These are phyloP conservation scores for Phytopythium oedochilum DNA, from an alignment of 352 stramenopile genomes.

Conservation along the genomic window DNA sequence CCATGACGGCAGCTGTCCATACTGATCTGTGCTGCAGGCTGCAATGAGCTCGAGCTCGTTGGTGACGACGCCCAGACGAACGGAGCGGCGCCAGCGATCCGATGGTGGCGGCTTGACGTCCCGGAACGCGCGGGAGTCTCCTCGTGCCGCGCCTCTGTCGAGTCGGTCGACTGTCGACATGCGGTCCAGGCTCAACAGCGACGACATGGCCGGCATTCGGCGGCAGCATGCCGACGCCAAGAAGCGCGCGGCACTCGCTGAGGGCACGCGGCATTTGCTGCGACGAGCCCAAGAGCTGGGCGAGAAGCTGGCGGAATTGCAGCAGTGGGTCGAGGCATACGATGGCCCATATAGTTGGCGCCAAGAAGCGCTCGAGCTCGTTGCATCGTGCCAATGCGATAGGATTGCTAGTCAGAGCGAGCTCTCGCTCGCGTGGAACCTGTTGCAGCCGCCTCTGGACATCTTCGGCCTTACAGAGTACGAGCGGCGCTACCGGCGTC, in stretches of 20 bases:
- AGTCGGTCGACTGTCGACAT: background rate
- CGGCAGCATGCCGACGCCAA: slow-evolving; percentile 13
- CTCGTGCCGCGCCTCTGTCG: background rate
- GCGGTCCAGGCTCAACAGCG: background rate
- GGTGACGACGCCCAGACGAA: background rate
- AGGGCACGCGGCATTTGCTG: slow-evolving; percentile 27
- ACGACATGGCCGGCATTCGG: background rate
- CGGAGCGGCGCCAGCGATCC: background rate
- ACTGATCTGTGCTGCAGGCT: too few species aligned
- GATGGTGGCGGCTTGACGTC: background rate
- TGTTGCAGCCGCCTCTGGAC: slow-evolving; percentile 44
- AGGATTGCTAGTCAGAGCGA: slow-evolving; percentile 28
- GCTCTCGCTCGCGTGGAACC: slow-evolving; percentile 24
- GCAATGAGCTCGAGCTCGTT: background rate
- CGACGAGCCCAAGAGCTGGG: slow-evolving; percentile 34
- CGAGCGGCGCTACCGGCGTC: slow-evolving; percentile 30
- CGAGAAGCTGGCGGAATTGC: slow-evolving; percentile 19
- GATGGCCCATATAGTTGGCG: slow-evolving; percentile 37
- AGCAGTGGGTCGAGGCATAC: slow-evolving; percentile 34
- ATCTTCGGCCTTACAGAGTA: slow-evolving; percentile 28
- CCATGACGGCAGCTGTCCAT: too few species aligned
- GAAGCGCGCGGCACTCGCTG: slow-evolving; percentile 28
- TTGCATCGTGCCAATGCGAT: slow-evolving; percentile 29
- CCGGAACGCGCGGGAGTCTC: background rate
- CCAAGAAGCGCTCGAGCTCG: slow-evolving; percentile 26